A percentile compares a stretch with the other conserved stretches of the same genome.
Conservation (phyloP, 164 flowering plant species). For the Magnolia officinalis region DNA sequence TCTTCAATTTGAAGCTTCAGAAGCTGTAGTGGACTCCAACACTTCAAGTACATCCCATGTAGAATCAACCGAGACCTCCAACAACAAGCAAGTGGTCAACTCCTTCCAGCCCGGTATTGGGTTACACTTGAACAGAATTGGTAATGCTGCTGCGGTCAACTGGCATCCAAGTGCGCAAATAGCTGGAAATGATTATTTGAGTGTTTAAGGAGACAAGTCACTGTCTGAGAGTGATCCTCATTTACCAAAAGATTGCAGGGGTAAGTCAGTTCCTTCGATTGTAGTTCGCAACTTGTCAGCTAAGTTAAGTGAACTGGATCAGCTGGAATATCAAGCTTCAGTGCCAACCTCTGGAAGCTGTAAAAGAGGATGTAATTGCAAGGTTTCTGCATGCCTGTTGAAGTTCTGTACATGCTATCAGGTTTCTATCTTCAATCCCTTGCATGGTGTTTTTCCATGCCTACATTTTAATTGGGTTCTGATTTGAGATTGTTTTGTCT, state of each 20-base stretch:
- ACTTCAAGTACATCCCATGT: conserved; percentile 1
- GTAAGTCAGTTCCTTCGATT: conserved; percentile 13
- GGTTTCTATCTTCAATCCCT: conserved; percentile 27
- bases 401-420: conserved; percentile 90
- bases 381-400: conserved; percentile 74
- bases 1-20: conserved; percentile 49
- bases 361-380: conserved; percentile 88
- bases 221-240: conserved; percentile 10
- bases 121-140: conserved; percentile 61
- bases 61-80: conserved; percentile 18
- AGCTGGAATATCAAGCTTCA: conserved; percentile 16
- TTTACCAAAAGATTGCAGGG: conserved; percentile 17
- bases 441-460: background rate
- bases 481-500: background rate
- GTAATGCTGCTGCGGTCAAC: conserved; percentile 27
- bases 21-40: conserved; percentile 10
- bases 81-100: conserved; percentile 7
- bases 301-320: conserved; percentile 15
- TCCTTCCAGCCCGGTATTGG: conserved; percentile 55
- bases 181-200: conserved; percentile 15
- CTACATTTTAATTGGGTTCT: background rate
- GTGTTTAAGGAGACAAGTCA: conserved; percentile 17
- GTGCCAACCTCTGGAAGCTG: conserved; percentile 64
- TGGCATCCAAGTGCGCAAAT: conserved; percentile 19
- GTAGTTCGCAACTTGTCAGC: conserved; percentile 16